Evolutionary conservation across 805 yeast genomes (phyloP), one percentile per base, ranked within the genome.

Genomic region (Monosporozyma aerobia): DNA sequence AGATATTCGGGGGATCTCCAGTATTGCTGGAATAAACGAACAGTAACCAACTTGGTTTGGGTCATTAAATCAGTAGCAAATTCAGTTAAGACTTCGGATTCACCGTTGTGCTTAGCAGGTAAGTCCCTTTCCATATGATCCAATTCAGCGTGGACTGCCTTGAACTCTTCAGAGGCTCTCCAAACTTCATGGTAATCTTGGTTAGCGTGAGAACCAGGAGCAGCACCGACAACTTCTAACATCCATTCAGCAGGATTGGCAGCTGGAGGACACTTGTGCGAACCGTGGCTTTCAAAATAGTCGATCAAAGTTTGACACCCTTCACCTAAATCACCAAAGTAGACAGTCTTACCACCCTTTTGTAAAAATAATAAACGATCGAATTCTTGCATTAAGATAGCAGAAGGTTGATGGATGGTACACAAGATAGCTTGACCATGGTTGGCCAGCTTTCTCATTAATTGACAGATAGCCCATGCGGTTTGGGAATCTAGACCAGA

Each of bases 181-280:
- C 97, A 87, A 48, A 85, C 88, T 62, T 85, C 83, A 62, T 80
- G 76, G 62, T 83, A 85, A 67, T 85, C 87, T 69, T 82, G 86
- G 49, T 75, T 74, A 19, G 89, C 86, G 58, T 81, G 84, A 37
- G 87, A 79, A 51, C 89, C 90, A 6, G 90, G 90, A 40, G 90
- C 89, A 52, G 90, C 90, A 63, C 90, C 90, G 61, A 85, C 85
- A 57, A 83, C 86, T 57, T 85, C 87, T 69, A 89, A 74, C 95
- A 89, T 89, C 94, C 95, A 89, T 72, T 88, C 96, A n/a, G 90
- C 92, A 30, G 94, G 94, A 57, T 86, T 86, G 5, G 88, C 89
- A 44, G 74, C 74, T 6, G 74, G 70, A 16, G 90, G 90, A 71
- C 92, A 85, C 52, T 73, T 71, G 32, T 75, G 77, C 44, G 90